phyloP scores from a whole-genome alignment of 2,329 filamentous ascomycete species.

The Exophiala calicioides region DNA sequence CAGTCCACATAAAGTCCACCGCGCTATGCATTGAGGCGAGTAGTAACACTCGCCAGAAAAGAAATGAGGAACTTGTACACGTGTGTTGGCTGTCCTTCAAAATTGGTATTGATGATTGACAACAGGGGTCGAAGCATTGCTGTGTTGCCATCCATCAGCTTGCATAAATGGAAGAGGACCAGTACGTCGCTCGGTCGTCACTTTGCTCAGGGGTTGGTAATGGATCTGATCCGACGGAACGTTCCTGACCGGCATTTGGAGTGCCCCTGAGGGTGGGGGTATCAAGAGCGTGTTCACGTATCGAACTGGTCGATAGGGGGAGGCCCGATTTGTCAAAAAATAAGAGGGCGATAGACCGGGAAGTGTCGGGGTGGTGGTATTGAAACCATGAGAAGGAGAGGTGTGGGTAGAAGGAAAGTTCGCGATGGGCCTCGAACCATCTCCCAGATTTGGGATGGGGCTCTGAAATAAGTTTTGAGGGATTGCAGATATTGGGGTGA shows the following conservation, averaged over 20 bases:
- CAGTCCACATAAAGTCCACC: slow-evolving; percentile 9
- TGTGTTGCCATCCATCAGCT: slow-evolving; percentile 44
- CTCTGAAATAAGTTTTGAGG: slow-evolving; percentile 36
- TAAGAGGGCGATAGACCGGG: slow-evolving; percentile 81
- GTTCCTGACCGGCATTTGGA: slow-evolving; percentile 71
- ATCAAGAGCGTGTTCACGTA: slow-evolving; percentile 89
- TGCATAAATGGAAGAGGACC: slow-evolving; percentile 65
- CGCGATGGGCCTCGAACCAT: slow-evolving; percentile 8
- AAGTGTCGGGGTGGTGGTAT: slow-evolving; percentile 57
- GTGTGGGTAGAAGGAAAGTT: slow-evolving; percentile 53
- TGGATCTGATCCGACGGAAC: slow-evolving; percentile 73
- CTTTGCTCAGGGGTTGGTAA: slow-evolving; percentile 74
- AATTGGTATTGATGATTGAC: slow-evolving; percentile 26
- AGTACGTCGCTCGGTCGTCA: slow-evolving; percentile 63
- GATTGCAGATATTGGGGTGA: slow-evolving; percentile 41
- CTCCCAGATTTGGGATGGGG: slow-evolving; percentile 31
- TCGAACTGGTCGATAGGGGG: slow-evolving; percentile 88
- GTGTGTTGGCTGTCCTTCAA: slow-evolving; percentile 5
- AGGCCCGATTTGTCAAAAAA: slow-evolving; percentile 83
- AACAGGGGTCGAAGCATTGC: slow-evolving; percentile 28
- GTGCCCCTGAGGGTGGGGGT: slow-evolving; percentile 76
- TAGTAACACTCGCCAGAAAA: not conserved
- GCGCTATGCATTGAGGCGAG: slow-evolving; percentile 23
- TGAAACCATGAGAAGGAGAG: slow-evolving; percentile 70
- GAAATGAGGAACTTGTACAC: slow-evolving; percentile 2